Conservation (phyloP, 257 asterid species). For the Anisodus acutangulus region DNA sequence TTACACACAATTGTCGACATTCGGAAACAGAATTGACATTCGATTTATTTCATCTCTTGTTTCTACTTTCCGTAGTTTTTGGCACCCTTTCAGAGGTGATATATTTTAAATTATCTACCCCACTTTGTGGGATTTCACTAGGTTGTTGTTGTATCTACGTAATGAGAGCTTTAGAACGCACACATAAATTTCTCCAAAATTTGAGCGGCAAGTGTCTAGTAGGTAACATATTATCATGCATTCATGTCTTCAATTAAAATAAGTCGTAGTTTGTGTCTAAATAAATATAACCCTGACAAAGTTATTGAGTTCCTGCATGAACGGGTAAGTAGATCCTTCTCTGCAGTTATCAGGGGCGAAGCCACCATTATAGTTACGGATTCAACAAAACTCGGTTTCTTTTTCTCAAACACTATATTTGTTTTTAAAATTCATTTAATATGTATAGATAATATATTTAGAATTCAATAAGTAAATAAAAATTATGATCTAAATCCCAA, state of each 20-base stretch:
- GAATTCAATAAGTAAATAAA: too few relatives aligned
- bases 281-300: background rate
- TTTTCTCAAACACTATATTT: too few relatives aligned
- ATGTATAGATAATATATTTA: too few relatives aligned
- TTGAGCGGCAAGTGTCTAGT: background rate
- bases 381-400: background rate
- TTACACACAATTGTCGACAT: too few relatives aligned
- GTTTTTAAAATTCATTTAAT: too few relatives aligned
- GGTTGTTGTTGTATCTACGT: background rate
- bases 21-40: too few relatives aligned
- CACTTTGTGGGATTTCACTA: too few relatives aligned
- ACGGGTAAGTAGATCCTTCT: background rate
- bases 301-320: background rate
- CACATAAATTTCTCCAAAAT: background rate
- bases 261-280: background rate
- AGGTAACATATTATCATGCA: background rate
- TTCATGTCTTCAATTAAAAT: background rate
- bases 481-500: too few relatives aligned
- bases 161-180: background rate
- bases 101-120: too few relatives aligned
- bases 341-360: background rate
- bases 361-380: background rate
- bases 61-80: too few relatives aligned
- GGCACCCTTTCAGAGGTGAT: too few relatives aligned
- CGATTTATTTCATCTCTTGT: too few relatives aligned